Evolutionary conservation across 805 yeast genomes (phyloP), one percentile per base, ranked within the genome.

Genomic region (Saturnispora hagleri): DNA sequence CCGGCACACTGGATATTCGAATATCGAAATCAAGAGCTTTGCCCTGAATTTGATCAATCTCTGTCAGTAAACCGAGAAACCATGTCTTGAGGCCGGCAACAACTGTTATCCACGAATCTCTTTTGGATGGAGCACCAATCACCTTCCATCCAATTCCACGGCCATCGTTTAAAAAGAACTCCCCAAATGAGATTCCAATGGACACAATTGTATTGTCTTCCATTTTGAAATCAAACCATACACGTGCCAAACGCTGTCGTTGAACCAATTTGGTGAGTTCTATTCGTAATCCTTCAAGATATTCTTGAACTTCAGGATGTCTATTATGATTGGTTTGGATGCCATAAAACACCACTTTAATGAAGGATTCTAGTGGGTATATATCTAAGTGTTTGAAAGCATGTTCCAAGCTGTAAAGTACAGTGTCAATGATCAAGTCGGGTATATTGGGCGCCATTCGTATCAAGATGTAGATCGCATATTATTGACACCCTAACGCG

Each of bases 311-410:
- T 1, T 58, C 69, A 0, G 80, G 80, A 56, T 77, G 79, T 53
- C 82, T 64, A 47, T 68, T 71, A 36, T 70, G 66, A 12, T 76
- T 74, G 0, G 74, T 65, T 40, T 62, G 64, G 15, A 78, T 50
- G 38, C 72, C 70, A 57, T 75, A 78, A 4, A 75, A 72, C 24
- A 72, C 69, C 3, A 67, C 66, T 12, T 62, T 60, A 22, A 66
- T 69, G 60, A 77, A 86, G 0, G 82, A 70, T 47, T 69, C 73
- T 1, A 52, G 58, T 0, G 83, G 83, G 57, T 85, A 85, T 0
- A 85, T 64, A 1, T 65, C 61, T 46, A 81, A 72, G 47, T 74
- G 66, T 61, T 76, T 82, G 47, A 83, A 63, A 1, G 83, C 69
- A 42, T 79, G 79, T 53, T 82, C 83, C 17, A 49, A 28, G 2